Conservation (phyloP, 2,329 filamentous ascomycete species). For the Alternaria atra region DNA sequence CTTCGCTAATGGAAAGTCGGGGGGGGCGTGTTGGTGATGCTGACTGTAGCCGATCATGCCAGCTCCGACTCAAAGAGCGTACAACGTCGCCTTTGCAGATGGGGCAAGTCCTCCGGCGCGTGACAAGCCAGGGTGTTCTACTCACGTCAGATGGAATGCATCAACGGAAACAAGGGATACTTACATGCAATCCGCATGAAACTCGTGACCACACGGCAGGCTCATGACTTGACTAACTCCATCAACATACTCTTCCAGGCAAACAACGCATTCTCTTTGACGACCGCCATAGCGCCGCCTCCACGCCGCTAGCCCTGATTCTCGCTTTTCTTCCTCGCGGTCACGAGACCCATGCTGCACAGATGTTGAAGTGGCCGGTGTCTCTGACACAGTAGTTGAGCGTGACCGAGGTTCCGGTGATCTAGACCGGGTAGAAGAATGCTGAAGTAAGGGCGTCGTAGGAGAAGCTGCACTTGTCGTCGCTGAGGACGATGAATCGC, state of each 20-base stretch:
- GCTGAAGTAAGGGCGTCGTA: conserved; percentile 80
- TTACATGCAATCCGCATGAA: conserved; percentile 98
- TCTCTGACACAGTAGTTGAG: conserved; percentile 71
- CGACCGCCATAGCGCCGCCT: conserved; percentile 68
- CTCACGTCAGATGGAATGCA: conserved; percentile 27
- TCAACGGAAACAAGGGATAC: conserved; percentile 52
- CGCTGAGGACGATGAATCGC: conserved; percentile 65
- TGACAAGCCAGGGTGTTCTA: conserved; percentile 96
- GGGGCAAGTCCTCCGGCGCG: conserved; percentile 92
- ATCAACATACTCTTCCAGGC: conserved; percentile 94
- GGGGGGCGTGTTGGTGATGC: conserved; percentile 31
- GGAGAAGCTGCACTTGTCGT: conserved; percentile 73
- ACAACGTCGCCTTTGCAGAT: conserved; percentile 99
- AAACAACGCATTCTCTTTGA: conserved; percentile 92
- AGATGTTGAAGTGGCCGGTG: conserved; percentile 52
- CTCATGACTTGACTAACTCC: conserved; percentile 97
- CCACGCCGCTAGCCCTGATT: conserved; percentile 60
- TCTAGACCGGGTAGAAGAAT: conserved; percentile 32
- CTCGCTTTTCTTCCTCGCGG: conserved; percentile 63
- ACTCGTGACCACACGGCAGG: conserved; percentile 95
- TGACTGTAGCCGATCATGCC: conserved; percentile 38
- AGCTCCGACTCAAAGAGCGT: conserved; percentile 51
- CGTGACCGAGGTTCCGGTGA: conserved; percentile 65
- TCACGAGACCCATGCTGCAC: conserved; percentile 38
- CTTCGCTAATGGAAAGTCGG: conserved; percentile 45